These are phyloP conservation scores for Pythium scleroteichum DNA, from an alignment of 352 stramenopile genomes.

Conservation along the genomic window DNA sequence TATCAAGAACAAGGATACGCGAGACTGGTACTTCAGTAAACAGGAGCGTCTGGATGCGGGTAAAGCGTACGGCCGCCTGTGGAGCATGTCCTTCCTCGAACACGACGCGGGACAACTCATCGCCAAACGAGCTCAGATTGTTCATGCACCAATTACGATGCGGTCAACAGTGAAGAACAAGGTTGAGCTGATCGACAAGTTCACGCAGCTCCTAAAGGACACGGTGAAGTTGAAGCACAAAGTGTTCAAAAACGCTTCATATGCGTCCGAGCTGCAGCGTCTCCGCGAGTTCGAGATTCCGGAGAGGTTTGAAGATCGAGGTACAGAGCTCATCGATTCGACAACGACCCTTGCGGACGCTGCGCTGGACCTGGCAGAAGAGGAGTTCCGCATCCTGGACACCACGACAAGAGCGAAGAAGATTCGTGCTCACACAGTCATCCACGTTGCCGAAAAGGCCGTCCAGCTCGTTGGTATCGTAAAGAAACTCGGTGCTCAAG, in stretches of 20 bases:
- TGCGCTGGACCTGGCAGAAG: slow-evolving; percentile 73
- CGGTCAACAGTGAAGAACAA: slow-evolving; percentile 72
- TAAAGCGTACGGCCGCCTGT: slow-evolving; percentile 74
- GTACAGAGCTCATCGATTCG: slow-evolving; percentile 63
- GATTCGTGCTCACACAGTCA: slow-evolving; percentile 64
- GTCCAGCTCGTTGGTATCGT: slow-evolving; percentile 81
- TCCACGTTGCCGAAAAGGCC: slow-evolving; percentile 76
- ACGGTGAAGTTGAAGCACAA: slow-evolving; percentile 88
- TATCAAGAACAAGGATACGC: slow-evolving; percentile 89
- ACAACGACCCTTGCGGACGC: slow-evolving; percentile 58
- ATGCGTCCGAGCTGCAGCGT: slow-evolving; percentile 49
- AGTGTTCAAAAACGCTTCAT: slow-evolving; percentile 81
- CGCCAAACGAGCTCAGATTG: slow-evolving; percentile 68
- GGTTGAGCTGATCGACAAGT: slow-evolving; percentile 82
- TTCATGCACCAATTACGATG: slow-evolving; percentile 70
- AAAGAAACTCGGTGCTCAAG: slow-evolving; percentile 74
- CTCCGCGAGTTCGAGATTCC: slow-evolving; percentile 61
- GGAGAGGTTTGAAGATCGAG: slow-evolving; percentile 74
- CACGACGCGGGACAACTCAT: slow-evolving; percentile 74
- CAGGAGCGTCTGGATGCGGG: slow-evolving; percentile 76
- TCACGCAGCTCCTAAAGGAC: slow-evolving; percentile 85
- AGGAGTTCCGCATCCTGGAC: slow-evolving; percentile 75
- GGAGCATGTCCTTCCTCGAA: slow-evolving; percentile 80
- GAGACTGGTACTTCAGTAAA: slow-evolving; percentile 85
- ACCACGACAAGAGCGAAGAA: slow-evolving; percentile 74